phyloP scores from a whole-genome alignment of 1,139 yeast genomes.

The Dujonia santamariae region DNA sequence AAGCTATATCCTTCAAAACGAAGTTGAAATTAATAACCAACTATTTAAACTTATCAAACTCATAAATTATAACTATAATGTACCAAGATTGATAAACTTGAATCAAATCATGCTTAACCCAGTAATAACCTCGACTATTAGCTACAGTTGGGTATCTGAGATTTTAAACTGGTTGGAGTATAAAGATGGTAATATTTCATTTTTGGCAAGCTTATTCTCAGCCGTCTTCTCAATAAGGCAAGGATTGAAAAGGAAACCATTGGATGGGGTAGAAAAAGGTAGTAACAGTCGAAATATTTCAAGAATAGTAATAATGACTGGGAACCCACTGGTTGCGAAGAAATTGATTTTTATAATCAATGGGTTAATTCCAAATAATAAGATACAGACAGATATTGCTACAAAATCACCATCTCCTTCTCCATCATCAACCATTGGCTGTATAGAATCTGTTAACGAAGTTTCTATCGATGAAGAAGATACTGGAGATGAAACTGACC shows the following conservation, averaged over 20 bases:
- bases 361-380: conserved; percentile 39
- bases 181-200: conserved; percentile 50
- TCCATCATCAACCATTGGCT: background rate
- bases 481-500: conserved; percentile 1
- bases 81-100: conserved; percentile 44
- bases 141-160: conserved; percentile 56
- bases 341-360: conserved; percentile 53
- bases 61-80: conserved; percentile 38
- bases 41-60: conserved; percentile 35
- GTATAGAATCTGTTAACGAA: no score
- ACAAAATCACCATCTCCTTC: conserved; percentile 1
- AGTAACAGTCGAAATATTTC: conserved; percentile 29
- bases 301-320: conserved; percentile 55
- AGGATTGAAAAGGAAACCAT: conserved; percentile 35
- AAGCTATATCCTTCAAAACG: conserved; percentile 35
- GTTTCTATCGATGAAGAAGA: background rate
- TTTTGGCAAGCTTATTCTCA: conserved; percentile 47
- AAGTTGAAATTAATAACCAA: conserved; percentile 36
- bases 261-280: conserved; percentile 12
- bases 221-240: conserved; percentile 36
- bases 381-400: conserved; percentile 5
- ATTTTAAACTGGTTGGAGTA: conserved; percentile 60
- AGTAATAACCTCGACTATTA: conserved; percentile 12
- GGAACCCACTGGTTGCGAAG: conserved; percentile 60
- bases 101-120: conserved; percentile 25